Base-by-base conservation (phyloP, 2,329 filamentous ascomycete genomes). In the Paraphoma sp. region DNA sequence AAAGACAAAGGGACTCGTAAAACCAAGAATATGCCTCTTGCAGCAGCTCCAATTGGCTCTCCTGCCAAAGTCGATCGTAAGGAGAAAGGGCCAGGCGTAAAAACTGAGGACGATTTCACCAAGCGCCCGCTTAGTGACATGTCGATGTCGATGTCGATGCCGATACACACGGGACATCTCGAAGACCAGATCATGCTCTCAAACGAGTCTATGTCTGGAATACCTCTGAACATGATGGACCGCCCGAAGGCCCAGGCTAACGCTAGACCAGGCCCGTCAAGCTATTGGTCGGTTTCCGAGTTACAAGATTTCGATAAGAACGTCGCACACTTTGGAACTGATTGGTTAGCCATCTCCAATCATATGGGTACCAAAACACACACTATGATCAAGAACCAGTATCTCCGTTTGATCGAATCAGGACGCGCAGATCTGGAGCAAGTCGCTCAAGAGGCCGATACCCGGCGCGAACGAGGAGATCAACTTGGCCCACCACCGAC, bases 251-350 rank as follows among this genome's bases (percentile, higher is more conserved):
- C 61, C 43, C 67, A 71, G 46, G 57, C 71, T 8, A 64, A 60
- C 12, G 77, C 78, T 36, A 84, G 87, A 63, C 81, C 81, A 18
- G 87, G 88, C 62, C 86, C 89, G 12, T 92, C 89, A 1, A 94
- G 91, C 75, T 95, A 95, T 74, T 95, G 91, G 91, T 94, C 91
- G 68, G 91, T 94, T 18, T 89, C 89, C 1, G 91, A 95, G 77
- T 84, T 89, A 52, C 89, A 84, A 45, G 91, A 93, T 68, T 95
- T 95, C 75, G 87, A 89, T 36, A 84, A 83, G 53, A 82, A 92
- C 55, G 81, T 95, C 45, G 84, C 82, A 48, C 85, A 91, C 52
- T 94, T 92, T 78, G 91, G 91, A 55, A 92, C 89, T 14, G 90
- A 95, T 72, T 95, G 90, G 86, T 80, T 81, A 47, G 86, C 85